phyloP scores from a whole-genome alignment of 2,329 filamentous ascomycete genomes.

The Pestalotiopsis sp. region DNA sequence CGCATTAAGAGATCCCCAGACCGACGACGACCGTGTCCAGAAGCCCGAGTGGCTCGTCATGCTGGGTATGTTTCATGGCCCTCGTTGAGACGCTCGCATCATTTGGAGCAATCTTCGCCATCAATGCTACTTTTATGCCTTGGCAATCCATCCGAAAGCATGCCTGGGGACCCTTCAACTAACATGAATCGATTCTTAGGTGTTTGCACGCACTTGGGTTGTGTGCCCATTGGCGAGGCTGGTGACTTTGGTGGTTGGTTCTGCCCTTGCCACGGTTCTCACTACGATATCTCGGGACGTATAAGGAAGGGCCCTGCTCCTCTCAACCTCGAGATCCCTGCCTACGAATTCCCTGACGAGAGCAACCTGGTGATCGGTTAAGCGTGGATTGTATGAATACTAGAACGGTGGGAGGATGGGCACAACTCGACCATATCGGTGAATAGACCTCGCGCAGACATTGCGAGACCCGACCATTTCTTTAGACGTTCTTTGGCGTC shows the following conservation, averaged over 20 bases:
- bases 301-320: constrained; percentile 97
- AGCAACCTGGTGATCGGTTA: constrained; percentile 92
- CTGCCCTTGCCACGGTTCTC: constrained; percentile 99
- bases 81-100: constrained; percentile 7
- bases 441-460: constrained; percentile 30
- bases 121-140: not conserved
- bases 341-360: constrained; percentile 91
- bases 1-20: constrained; percentile 85
- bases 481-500: constrained; percentile 30
- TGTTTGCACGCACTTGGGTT: constrained; percentile 99
- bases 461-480: constrained; percentile 28
- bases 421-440: constrained; percentile 15
- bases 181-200: constrained; percentile 48
- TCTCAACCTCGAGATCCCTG: constrained; percentile 93
- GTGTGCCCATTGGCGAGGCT: constrained; percentile 98
- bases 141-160: not conserved
- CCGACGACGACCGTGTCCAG: constrained; percentile 92
- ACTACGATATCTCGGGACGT: constrained; percentile 99
- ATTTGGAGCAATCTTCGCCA: not conserved
- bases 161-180: constrained; percentile 9
- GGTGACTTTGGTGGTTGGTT: constrained; percentile 98
- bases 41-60: constrained; percentile 99
- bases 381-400: constrained; percentile 35
- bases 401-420: constrained; percentile 23
- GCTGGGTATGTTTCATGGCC: constrained; percentile 68